Percentiles rank a stretch among this genome's conserved stretches.
These are phyloP conservation scores for Aegilops longissima DNA, from an alignment of 176 grass and related monocot genomes.

Conservation along the genomic window DNA sequence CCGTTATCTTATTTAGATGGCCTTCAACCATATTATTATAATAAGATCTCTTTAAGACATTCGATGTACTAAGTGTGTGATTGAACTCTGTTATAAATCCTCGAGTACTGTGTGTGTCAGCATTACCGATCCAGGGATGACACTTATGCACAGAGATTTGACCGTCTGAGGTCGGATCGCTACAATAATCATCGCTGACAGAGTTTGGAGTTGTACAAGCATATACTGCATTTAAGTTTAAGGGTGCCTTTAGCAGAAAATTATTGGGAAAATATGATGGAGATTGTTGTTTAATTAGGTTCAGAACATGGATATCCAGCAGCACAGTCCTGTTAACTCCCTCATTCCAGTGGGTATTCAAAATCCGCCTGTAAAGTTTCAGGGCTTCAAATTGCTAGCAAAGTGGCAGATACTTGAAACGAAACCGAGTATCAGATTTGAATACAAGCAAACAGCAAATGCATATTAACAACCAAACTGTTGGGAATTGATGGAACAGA, in stretches of 20 bases:
- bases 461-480: neutral
- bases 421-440: neutral
- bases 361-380: neutral
- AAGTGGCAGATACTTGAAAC: neutral
- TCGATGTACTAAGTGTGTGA: no score
- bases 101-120: no score
- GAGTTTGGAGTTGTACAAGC: no score
- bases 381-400: neutral
- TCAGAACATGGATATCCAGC: neutral
- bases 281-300: neutral
- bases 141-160: no score
- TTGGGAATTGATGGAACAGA: conserved; percentile 13
- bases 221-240: no score
- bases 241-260: neutral
- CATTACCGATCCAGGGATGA: no score
- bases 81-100: no score
- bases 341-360: neutral
- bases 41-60: no score
- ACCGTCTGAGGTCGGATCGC: no score
- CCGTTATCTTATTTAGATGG: no score
- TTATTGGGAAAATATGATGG: neutral
- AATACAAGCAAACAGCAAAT: neutral
- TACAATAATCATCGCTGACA: no score
- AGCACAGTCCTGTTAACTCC: neutral
- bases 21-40: no score